phyloP scores from a whole-genome alignment of 169 alveolate genomes.

The Ichthyophthirius multifiliis region DNA sequence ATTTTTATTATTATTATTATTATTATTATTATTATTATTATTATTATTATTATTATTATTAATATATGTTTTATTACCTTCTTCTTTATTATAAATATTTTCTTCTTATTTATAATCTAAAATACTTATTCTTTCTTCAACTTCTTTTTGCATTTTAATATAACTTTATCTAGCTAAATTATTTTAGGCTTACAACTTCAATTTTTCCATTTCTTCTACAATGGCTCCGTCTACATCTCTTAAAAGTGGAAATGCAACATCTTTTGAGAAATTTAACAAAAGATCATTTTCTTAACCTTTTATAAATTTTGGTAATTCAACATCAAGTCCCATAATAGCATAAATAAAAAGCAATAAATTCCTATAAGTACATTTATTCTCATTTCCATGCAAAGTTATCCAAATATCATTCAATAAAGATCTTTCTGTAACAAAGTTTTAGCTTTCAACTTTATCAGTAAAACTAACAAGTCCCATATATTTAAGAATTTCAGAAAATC shows the following conservation, averaged over 20 bases:
- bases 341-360: neutral
- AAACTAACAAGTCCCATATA: neutral
- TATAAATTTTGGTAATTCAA: neutral
- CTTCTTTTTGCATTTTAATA: too few relatives aligned
- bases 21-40: neutral
- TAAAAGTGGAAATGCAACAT: neutral
- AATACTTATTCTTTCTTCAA: neutral
- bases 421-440: neutral
- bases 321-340: neutral
- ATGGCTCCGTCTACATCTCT: neutral
- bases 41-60: neutral
- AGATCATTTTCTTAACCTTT: neutral
- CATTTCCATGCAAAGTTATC: neutral
- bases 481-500: conserved; percentile 1
- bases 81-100: too few relatives aligned
- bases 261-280: neutral
- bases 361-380: neutral
- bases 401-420: neutral
- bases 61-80: too few relatives aligned
- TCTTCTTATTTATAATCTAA: neutral
- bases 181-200: too few relatives aligned
- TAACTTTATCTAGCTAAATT: too few relatives aligned
- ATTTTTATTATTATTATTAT: neutral
- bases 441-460: neutral
- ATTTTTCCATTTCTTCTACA: too few relatives aligned